Percentiles rank a stretch among this genome's conserved stretches.
These are phyloP conservation scores for Yamadazyma paraphyllophila DNA, from an alignment of 805 yeast genomes.

Conservation along the genomic window DNA sequence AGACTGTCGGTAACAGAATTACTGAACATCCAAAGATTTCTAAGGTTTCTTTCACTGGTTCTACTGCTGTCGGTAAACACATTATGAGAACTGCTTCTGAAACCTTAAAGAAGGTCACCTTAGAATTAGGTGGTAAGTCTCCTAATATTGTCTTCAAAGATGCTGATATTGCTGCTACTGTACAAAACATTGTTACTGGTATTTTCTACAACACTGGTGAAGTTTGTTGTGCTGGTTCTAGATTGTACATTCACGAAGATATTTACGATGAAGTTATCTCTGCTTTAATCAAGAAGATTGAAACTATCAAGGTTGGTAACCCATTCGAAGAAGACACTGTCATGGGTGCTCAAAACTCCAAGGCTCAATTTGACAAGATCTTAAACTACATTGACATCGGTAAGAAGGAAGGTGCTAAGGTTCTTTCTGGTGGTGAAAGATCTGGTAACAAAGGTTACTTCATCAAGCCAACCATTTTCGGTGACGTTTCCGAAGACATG, in stretches of 20 bases:
- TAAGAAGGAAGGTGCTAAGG: slow-evolving; percentile 77
- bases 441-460: slow-evolving; percentile 68
- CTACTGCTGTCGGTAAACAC: slow-evolving; percentile 83
- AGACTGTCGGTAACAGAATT: slow-evolving; percentile 78
- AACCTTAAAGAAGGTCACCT: slow-evolving; percentile 83
- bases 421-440: slow-evolving; percentile 82
- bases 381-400: slow-evolving; percentile 76
- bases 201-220: slow-evolving; percentile 95
- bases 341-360: slow-evolving; percentile 93
- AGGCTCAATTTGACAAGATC: slow-evolving; percentile 74
- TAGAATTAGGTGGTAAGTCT: slow-evolving; percentile 96
- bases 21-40: slow-evolving; percentile 76
- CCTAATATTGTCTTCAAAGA: slow-evolving; percentile 88
- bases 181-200: slow-evolving; percentile 72
- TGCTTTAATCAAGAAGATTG: slow-evolving; percentile 58
- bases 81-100: slow-evolving; percentile 80
- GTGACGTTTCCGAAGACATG: slow-evolving; percentile 73
- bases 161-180: slow-evolving; percentile 74
- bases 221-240: slow-evolving; percentile 93
- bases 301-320: slow-evolving; percentile 66
- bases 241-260: slow-evolving; percentile 83
- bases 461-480: slow-evolving; percentile 79
- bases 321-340: slow-evolving; percentile 75
- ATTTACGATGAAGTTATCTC: slow-evolving; percentile 74
- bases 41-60: slow-evolving; percentile 94